Evolutionary conservation across 345 rosid genomes (phyloP), one percentile per base, ranked within the genome.

Genomic region (Noccaea bulbosa): DNA sequence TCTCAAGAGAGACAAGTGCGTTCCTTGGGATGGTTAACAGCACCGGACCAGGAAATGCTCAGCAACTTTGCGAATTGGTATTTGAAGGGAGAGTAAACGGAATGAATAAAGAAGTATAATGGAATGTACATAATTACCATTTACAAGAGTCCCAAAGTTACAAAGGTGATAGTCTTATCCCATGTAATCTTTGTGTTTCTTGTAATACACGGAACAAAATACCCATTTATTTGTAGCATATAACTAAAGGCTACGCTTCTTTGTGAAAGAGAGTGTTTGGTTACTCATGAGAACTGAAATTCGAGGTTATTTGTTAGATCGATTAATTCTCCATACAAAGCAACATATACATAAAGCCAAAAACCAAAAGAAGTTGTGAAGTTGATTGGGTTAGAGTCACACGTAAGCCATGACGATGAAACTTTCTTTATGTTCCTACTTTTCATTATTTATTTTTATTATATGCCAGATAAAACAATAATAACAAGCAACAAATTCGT

Each of bases 11-110:
- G 40, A 77, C 62, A 51, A 82, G 88, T 47, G 83, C 84, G 15
- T 88, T 90, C 81, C 86, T 84, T 24, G 80, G 70, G 79, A 88
- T 90, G 91, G 93, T 87, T 64, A 86, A 78, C 22, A 90, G 88
- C 57, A 86, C 94, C 1, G 98, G 96, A 40, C 74, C 82, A 53
- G 91, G 84, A 51, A 92, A 88, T 82, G 85, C 89, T 52, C 82
- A 86, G 64, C 90, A 89, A 78, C 76, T 89, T 51, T 84, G 69
- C 11, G 75, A 84, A 70, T 71, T 92, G 76, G 92, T 82, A 40
- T 79, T 83, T 20, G 80, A 71, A 64, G 63, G 66, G 55, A 76
- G 72, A 51, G 76, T 59, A 47, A 77, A 70, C 6, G 60, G 48
- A 69, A 17, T 10, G 32, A 43, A 33, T 34, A 10, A 44, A 45